These are phyloP conservation scores for Tuber borchii DNA, from an alignment of 495 filamentous ascomycete species.

Conservation along the genomic window DNA sequence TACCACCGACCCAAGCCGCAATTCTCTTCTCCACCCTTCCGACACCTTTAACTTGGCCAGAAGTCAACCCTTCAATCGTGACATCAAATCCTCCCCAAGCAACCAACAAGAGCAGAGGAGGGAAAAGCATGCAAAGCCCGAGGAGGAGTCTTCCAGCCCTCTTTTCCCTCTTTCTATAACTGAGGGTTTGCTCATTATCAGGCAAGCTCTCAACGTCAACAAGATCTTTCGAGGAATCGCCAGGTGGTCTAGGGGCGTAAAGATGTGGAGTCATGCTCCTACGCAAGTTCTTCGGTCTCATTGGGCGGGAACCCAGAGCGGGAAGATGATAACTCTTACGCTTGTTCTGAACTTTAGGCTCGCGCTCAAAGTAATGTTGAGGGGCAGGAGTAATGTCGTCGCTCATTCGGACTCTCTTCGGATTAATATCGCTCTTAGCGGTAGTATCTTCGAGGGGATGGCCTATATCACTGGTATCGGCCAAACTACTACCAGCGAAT, in stretches of 20 bases:
- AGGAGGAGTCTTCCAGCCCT: constrained; percentile 24
- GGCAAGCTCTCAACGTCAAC: constrained; percentile 16
- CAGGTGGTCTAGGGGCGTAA: constrained; percentile 25
- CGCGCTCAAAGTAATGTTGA: constrained; percentile 3
- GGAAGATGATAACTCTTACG: background rate
- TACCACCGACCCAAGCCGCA: constrained; percentile 31
- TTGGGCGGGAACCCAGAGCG: constrained; percentile 13
- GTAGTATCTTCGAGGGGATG: constrained; percentile 20
- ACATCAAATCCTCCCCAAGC: constrained; percentile 37
- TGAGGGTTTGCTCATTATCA: constrained; percentile 1
- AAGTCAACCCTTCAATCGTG: constrained; percentile 27
- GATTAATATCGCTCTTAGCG: constrained; percentile 6
- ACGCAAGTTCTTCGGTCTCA: constrained; percentile 28
- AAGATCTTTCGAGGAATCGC: constrained; percentile 32
- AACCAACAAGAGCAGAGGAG: constrained; percentile 31
- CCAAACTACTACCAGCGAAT: constrained; percentile 31
- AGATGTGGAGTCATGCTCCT: constrained; percentile 35
- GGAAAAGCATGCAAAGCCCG: constrained; percentile 33
- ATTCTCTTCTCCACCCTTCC: constrained; percentile 37
- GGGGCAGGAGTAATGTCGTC: constrained; percentile 18
- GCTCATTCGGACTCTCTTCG: constrained; percentile 23
- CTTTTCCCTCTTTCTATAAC: constrained; percentile 26
- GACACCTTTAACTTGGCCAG: constrained; percentile 31
- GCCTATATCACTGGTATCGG: constrained; percentile 25
- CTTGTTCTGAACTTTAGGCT: background rate